These are phyloP conservation scores for Fennellomyces sp. DNA, from an alignment of 371 early-diverging fungal genomes.

Conservation along the genomic window DNA sequence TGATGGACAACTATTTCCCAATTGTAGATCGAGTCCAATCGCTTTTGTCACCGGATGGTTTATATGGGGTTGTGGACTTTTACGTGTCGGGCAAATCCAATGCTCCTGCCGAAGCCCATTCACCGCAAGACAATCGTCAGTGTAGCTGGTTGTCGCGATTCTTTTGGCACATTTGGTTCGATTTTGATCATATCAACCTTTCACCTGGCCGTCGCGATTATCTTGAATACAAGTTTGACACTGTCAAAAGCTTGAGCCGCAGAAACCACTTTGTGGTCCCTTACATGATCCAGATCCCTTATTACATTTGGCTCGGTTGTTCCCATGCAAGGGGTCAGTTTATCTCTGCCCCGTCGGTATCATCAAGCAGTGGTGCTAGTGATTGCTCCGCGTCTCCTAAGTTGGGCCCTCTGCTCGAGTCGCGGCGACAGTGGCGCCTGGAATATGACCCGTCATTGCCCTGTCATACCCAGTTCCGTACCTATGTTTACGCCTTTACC, in stretches of 20 bases:
- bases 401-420: conserved; percentile 6
- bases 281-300: conserved; percentile 79
- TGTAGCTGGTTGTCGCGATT: conserved; percentile 80
- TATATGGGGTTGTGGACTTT: conserved; percentile 82
- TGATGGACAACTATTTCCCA: conserved; percentile 79
- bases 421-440: conserved; percentile 61
- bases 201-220: conserved; percentile 83
- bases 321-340: conserved; percentile 28
- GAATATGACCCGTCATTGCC: conserved; percentile 69
- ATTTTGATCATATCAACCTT: conserved; percentile 80
- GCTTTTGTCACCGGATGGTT: conserved; percentile 69
- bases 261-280: conserved; percentile 79
- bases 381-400: conserved; percentile 2
- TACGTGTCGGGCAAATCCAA: conserved; percentile 67
- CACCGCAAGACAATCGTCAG: conserved; percentile 57
- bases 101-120: conserved; percentile 60
- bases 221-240: conserved; percentile 81
- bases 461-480: conserved; percentile 75
- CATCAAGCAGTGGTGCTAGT: neutral
- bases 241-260: conserved; percentile 73
- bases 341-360: neutral
- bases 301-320: conserved; percentile 83
- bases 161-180: conserved; percentile 84
- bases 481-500: conserved; percentile 87
- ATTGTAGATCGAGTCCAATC: conserved; percentile 71